Evolutionary conservation across 768 basidiomycete genomes (phyloP).

Genomic region (Guyanaporus albipodus): DNA sequence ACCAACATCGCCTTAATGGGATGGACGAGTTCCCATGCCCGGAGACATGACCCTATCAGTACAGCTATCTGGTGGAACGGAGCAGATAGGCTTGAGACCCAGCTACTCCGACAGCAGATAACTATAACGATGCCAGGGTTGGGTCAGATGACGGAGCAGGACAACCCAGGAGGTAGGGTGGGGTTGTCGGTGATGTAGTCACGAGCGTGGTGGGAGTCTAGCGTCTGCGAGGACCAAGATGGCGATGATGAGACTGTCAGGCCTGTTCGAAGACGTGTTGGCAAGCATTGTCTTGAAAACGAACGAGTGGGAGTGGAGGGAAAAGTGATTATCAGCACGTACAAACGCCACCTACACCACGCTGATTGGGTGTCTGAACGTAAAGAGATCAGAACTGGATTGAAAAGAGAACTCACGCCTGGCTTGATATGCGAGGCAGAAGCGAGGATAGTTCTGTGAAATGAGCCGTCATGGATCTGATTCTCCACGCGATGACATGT

Average conservation of each 20-base stretch:
- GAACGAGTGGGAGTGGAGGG: constrained; percentile 2
- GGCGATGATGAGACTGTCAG: neutral
- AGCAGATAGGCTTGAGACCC: neutral
- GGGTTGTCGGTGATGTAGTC: too few species aligned
- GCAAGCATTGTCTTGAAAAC: neutral
- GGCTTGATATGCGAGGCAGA: constrained; percentile 25
- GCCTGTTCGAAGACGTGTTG: neutral
- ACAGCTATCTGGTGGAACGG: constrained; percentile 1
- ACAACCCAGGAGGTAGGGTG: constrained; percentile 19
- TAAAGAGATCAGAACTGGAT: constrained; percentile 17
- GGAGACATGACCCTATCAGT: neutral
- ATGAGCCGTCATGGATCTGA: constrained; percentile 21
- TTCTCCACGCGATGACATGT: constrained; percentile 29
- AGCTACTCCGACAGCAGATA: neutral
- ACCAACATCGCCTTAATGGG: constrained; percentile 7
- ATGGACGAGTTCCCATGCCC: constrained; percentile 11
- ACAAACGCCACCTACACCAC: constrained; percentile 18
- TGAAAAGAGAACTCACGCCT: constrained; percentile 16
- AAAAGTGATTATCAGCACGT: constrained; percentile 20
- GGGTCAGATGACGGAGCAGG: constrained; percentile 4
- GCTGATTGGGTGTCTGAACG: constrained; percentile 6
- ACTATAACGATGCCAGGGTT: constrained; percentile 9
- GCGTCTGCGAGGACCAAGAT: neutral
- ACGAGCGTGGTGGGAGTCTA: too few species aligned
- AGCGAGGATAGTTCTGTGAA: constrained; percentile 20